Conservation (phyloP, 75 land plant genomes). For the Cryptomeria japonica region DNA sequence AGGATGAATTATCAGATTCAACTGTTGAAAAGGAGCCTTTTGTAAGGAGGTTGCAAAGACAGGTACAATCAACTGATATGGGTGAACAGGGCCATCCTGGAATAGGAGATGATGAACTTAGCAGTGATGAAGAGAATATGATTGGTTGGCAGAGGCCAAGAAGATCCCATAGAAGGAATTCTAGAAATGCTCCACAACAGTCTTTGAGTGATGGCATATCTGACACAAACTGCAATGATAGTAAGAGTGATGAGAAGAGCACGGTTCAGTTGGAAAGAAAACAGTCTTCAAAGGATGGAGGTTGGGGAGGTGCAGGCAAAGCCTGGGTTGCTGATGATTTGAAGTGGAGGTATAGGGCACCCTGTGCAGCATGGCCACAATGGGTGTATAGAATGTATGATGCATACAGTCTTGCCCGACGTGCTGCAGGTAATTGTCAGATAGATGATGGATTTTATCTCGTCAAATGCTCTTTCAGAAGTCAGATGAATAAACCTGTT, state of each 20-base stretch:
- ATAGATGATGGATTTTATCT: neutral
- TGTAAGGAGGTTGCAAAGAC: constrained; percentile 24
- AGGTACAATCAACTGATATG: constrained; percentile 26
- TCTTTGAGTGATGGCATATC: constrained; percentile 14
- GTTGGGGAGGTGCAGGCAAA: constrained; percentile 42
- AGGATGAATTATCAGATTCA: constrained; percentile 32
- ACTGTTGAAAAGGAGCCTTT: constrained; percentile 48
- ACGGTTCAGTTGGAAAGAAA: constrained; percentile 11
- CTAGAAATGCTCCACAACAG: constrained; percentile 4
- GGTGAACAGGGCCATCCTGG: constrained; percentile 14
- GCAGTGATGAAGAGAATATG: constrained; percentile 46
- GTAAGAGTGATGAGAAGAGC: constrained; percentile 8
- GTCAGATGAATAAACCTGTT: neutral
- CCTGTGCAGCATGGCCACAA: constrained; percentile 75
- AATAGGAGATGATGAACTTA: constrained; percentile 33
- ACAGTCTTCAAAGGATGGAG: constrained; percentile 22
- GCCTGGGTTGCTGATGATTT: constrained; percentile 40
- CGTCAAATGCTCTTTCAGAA: neutral
- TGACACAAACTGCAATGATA: constrained; percentile 11
- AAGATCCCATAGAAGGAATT: constrained; percentile 11
- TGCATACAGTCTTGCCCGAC: constrained; percentile 81
- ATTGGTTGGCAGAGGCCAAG: constrained; percentile 3
- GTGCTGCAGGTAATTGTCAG: constrained; percentile 73
- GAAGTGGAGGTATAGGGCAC: constrained; percentile 41
- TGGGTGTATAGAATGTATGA: constrained; percentile 97